Base-by-base conservation (phyloP, 176 grass and related monocot species). In the Hordeum marinum region DNA sequence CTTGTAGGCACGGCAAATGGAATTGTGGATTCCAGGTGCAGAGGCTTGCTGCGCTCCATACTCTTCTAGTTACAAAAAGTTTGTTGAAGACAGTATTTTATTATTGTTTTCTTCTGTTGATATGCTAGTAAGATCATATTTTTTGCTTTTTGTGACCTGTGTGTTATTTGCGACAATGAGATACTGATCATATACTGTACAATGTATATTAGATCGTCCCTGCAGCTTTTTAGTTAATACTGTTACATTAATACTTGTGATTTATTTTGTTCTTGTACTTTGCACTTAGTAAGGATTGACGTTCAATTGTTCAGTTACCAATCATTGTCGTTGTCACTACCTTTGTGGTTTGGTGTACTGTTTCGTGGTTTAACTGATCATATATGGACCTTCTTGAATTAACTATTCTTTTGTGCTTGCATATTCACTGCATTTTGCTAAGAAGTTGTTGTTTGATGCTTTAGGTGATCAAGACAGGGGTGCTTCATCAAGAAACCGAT, bases 401-500 rank as follows among this genome's bases (percentile, higher is more conserved):
- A 32, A 41, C 29, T 83, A 3, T 67, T 52, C 3, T 79, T 74
- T 67, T 1, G 11, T 61, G 21, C 40, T 52, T 80, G 27, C 13
- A 24, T 45, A 34, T 21, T 87, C 75, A 14, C n/a, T 76, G 15
- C 60, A 60, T 73, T 87, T 63, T 63, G 55, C 81, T 91, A 63
- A 91, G 12, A 84, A 76, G 23, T 39, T 85, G 34, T 80, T 77
- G 24, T 12, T 85, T 91, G 77, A 84, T 72, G 63, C 48, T 84
- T 76, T 65, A 83, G 83, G 83, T 71, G 82, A 88, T 75, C 82
- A 77, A 80, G 43, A 45, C 25, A 83, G 31, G 60, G 73, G 80
- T 41, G n/a, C 67, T 82, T 89, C 73, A 37, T 90, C 80, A 82
- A 92, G 80, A 87, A 87, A 89, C 32, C 61, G 65, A 50, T 80